These are phyloP conservation scores for Podila horticola DNA, from an alignment of 192 early-diverging fungal genomes.

Conservation along the genomic window DNA sequence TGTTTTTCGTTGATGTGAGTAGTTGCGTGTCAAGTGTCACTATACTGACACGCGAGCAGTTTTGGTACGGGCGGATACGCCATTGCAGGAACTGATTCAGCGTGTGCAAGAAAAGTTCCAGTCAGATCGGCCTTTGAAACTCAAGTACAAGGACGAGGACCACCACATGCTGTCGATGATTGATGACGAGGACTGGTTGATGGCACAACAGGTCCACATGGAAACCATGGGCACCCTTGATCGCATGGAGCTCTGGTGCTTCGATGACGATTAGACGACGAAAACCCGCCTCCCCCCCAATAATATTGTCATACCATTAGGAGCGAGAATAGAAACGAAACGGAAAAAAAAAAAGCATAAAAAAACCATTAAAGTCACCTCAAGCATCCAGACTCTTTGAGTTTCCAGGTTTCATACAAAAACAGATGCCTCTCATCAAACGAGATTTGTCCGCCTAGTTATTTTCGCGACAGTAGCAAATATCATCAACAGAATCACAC, in stretches of 20 bases:
- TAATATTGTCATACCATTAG: not conserved
- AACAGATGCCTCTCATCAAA: too few relatives aligned
- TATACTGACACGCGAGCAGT: slow-evolving; percentile 72
- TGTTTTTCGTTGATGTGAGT: slow-evolving; percentile 2
- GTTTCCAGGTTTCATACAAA: too few relatives aligned
- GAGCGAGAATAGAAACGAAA: not conserved
- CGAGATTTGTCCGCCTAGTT: too few relatives aligned
- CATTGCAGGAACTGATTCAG: slow-evolving; percentile 61
- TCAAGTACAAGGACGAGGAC: slow-evolving; percentile 92
- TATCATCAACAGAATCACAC: too few relatives aligned
- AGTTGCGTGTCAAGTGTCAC: slow-evolving; percentile 73
- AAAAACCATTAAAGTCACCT: not conserved
- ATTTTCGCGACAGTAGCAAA: too few relatives aligned
- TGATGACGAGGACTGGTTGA: slow-evolving; percentile 91
- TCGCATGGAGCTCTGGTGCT: slow-evolving; percentile 49
- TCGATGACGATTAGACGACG: slow-evolving; percentile 26
- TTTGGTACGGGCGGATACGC: slow-evolving; percentile 59
- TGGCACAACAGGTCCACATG: slow-evolving; percentile 57
- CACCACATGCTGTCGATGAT: slow-evolving; percentile 85
- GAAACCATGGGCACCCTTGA: slow-evolving; percentile 19
- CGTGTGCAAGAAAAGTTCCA: slow-evolving; percentile 73
- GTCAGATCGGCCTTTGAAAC: slow-evolving; percentile 54
- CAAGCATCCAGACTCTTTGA: not conserved
- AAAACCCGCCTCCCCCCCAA: too few relatives aligned
- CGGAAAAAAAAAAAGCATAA: slow-evolving; percentile 1